These are phyloP conservation scores for Leishmania mexicana DNA, from an alignment of 208 protist genomes.

Conservation along the genomic window DNA sequence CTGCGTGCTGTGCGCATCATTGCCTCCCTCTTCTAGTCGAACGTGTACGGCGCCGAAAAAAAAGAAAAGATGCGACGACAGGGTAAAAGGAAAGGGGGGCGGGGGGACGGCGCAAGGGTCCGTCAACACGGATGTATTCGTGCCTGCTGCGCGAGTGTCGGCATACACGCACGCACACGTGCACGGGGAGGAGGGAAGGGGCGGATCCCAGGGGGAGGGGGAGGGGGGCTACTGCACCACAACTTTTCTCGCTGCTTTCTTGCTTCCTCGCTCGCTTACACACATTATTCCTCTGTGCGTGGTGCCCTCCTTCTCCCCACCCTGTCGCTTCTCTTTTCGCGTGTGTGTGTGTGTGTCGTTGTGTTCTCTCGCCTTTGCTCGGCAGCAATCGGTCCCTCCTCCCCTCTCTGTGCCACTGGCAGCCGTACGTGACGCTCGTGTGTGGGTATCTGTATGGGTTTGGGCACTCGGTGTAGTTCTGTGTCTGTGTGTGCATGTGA, in stretches of 20 bases:
- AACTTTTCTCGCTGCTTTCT: constrained; percentile 9
- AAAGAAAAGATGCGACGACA: not conserved
- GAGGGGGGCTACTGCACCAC: not conserved
- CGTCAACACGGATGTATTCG: not conserved
- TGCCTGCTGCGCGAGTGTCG: not conserved
- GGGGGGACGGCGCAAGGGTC: not conserved
- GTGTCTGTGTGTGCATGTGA: not conserved
- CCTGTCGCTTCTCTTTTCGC: not conserved
- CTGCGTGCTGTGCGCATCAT: constrained; percentile 59
- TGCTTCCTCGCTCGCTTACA: not conserved
- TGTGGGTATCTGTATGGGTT: not conserved
- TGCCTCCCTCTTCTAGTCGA: constrained; percentile 39
- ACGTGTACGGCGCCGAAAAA: not conserved
- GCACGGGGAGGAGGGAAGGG: constrained; percentile 6
- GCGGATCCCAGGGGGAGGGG: not conserved
- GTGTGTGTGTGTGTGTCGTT: not conserved
- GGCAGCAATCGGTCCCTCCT: not conserved
- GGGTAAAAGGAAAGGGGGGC: not conserved
- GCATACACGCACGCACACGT: not conserved
- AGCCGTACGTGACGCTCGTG: not conserved
- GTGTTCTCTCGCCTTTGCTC: not conserved
- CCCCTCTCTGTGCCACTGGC: not conserved
- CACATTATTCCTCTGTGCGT: not conserved
- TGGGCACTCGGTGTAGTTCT: not conserved
- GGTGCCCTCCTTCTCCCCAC: not conserved